Conservation (phyloP, 139 green algal species). For the Auxenochlorella pyrenoidosa region DNA sequence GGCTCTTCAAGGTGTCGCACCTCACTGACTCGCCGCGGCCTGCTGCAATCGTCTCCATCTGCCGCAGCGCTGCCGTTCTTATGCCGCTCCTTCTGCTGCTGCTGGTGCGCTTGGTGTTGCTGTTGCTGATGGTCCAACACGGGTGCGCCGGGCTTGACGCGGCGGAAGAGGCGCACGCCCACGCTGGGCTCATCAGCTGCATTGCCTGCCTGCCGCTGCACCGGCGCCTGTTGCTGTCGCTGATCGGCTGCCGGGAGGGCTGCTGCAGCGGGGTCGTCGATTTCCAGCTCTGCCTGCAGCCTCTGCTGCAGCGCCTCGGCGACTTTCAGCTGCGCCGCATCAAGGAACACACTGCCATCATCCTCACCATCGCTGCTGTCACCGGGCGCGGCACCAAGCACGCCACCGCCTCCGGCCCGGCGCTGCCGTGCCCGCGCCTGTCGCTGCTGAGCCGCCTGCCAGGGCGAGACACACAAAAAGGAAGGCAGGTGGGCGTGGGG, state of each 20-base stretch:
- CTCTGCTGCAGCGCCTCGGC: constrained; percentile 17
- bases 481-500: not conserved
- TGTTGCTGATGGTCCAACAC: not conserved
- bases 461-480: not conserved
- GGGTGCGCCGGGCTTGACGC: not conserved
- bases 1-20: not conserved
- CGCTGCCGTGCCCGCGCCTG: constrained; percentile 19
- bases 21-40: not conserved
- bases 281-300: constrained; percentile 5
- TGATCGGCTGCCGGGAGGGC: not conserved
- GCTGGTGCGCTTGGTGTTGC: not conserved
- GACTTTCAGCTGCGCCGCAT: constrained; percentile 31
- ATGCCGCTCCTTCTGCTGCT: not conserved
- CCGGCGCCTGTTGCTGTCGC: not conserved
- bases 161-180: constrained; percentile 22
- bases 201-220: not conserved
- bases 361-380: not conserved
- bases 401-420: constrained; percentile 12
- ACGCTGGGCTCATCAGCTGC: not conserved
- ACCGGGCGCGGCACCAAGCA: not conserved
- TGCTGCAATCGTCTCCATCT: not conserved
- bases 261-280: not conserved
- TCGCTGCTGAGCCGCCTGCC: not conserved
- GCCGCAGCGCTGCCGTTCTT: not conserved
- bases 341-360: not conserved